phyloP scores from a whole-genome alignment of 257 asterid species.

The Solanum rostratum region DNA sequence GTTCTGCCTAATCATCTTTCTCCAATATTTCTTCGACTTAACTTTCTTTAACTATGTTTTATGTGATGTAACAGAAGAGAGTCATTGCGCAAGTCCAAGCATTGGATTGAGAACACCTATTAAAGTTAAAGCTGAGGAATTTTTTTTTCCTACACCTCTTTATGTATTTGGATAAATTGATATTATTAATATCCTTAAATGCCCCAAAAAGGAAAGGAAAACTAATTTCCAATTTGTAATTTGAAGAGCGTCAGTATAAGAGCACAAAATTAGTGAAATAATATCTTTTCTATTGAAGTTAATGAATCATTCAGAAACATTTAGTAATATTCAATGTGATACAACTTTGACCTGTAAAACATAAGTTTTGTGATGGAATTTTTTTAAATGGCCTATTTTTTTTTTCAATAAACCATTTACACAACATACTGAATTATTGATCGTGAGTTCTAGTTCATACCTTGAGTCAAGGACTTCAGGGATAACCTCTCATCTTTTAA shows the following conservation, averaged over 20 bases:
- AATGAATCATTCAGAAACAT: not conserved
- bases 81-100: not conserved
- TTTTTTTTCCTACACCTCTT: not conserved
- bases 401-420: too few species aligned
- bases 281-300: not conserved
- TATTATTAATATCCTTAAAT: not conserved
- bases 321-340: not conserved
- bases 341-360: not conserved
- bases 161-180: not conserved
- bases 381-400: too few species aligned
- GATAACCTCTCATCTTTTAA: too few species aligned
- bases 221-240: not conserved
- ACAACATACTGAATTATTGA: too few species aligned
- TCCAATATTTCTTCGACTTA: not conserved
- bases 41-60: not conserved
- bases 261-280: not conserved
- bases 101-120: not conserved
- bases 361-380: not conserved
- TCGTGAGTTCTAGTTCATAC: too few species aligned
- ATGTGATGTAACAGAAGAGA: not conserved
- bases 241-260: not conserved
- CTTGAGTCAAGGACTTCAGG: too few species aligned
- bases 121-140: not conserved
- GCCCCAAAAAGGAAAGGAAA: not conserved
- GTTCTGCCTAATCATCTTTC: not conserved